Evolutionary conservation across 345 rosid genomes (phyloP), one percentile per base, ranked within the genome.

Genomic region (Passiflora organensis): DNA sequence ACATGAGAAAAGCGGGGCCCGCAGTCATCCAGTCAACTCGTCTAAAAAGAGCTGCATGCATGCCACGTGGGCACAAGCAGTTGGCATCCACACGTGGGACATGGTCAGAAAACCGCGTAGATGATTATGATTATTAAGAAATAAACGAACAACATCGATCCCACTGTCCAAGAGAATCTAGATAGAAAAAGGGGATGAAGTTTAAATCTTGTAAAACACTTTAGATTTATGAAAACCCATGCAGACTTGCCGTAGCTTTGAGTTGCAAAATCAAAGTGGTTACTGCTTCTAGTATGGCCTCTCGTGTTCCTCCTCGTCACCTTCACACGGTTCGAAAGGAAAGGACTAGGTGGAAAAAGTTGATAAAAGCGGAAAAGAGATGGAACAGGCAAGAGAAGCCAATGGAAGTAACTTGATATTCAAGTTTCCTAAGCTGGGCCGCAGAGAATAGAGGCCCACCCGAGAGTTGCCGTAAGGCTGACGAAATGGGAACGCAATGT

Each of bases 401-500:
- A 18, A 44, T 17, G 18, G 13, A 13, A 2, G 54, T n/a, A n/a
- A n/a, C 79, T 72, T 72, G 74, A 1, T 60, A 15, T 18, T 44
- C 71, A 68, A 75, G 77, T 66, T 49, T 55, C 11, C 48, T 69
- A 53, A 32, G 36, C 42, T 55, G 52, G 80, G 77, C 63, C 25
- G 55, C 56, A 61, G 72, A 52, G 62, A 70, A 64, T 64, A 66
- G 72, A 42, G 56, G 32, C 61, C 75, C 80, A n/a, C 67, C 64
- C 48, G 51, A 65, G 45, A 18, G 37, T 32, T 43, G 14, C 20
- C 81, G 87, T 76, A 55, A 76, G 77, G 75, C 62, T 79, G 97
- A 85, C 86, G 80, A 61, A 76, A 64, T 45, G 63, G 49, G 53
- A 43, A 76, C 95, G 89, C 73, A 78, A 73, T 74, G 71, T 60